Base-by-base conservation (phyloP, 192 early-diverging fungal genomes). In the Podila epicladia region DNA sequence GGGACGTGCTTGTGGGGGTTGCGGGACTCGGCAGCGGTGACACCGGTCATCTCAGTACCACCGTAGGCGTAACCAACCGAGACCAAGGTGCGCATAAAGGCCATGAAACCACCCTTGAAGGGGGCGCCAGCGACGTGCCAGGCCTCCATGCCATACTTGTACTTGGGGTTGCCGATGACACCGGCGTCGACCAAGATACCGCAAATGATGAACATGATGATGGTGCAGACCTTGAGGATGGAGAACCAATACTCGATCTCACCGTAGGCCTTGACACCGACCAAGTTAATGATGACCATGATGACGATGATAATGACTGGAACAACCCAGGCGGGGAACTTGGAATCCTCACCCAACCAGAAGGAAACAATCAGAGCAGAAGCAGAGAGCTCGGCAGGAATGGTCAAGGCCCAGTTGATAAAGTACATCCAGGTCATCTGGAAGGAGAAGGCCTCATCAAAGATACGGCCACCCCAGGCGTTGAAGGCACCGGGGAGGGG, bases 31-130 rank as follows among this genome's bases (percentile, higher is more conserved):
- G 93, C 95, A 22, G 94, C 94, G 15, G 94, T 94, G 49, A 97
- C 89, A 55, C 94, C 95, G 32, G 95, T 90, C 24, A 97, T 85
- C 69, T 96, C 95, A 3, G 95, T 94, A 28, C 95, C 95, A 80
- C 91, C 90, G 71, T 92, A 92, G 57, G 93, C 89, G 72, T 93
- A 95, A 35, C 89, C 91, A 12, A 94, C 94, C 1, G 88, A 87
- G 66, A 91, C 85, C 63, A 94, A 90, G 5, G 87, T 84, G 70
- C 84, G 87, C 33, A 93, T 61, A 31, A 92, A 82, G n/a, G 89
- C 91, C 17, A 88, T 78, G 63, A 88, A 79, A 45, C 85, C 80
- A 37, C 86, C 88, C 67, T 83, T 83, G 62, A 92, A 90, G 49
- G 86, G 85, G 32, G 88, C 85, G 55, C 90, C 93, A 69, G 82